Conservation (phyloP, 2,329 filamentous ascomycete species). For the Pseudofabraea citricarpa region DNA sequence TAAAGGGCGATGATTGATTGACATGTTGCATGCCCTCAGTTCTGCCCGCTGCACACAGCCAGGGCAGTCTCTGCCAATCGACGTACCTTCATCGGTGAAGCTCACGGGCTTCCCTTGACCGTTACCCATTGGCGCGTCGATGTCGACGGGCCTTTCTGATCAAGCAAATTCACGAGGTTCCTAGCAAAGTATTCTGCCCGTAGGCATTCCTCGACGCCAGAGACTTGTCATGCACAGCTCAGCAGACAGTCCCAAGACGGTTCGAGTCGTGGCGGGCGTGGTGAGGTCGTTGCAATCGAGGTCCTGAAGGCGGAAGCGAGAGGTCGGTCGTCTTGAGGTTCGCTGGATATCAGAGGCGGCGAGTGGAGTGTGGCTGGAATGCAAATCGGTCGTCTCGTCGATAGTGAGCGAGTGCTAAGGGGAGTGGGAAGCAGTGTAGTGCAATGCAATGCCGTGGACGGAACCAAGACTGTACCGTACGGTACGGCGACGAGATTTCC, state of each 20-base stretch:
- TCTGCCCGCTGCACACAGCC: not conserved
- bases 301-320: not conserved
- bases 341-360: slow-evolving; percentile 1
- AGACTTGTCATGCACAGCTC: slow-evolving; percentile 1
- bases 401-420: too few relatives aligned
- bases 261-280: too few relatives aligned
- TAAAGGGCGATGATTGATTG: slow-evolving; percentile 4
- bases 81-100: slow-evolving; percentile 86
- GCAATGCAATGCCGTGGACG: too few relatives aligned
- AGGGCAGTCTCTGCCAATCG: slow-evolving; percentile 2
- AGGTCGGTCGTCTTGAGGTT: too few relatives aligned
- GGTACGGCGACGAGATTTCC: too few relatives aligned
- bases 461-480: too few relatives aligned
- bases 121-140: slow-evolving; percentile 69
- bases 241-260: not conserved
- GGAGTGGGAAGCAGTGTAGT: too few relatives aligned
- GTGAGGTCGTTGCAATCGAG: not conserved
- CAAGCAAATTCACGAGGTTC: not conserved
- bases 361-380: not conserved
- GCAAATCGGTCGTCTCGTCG: too few relatives aligned
- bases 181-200: slow-evolving; percentile 10
- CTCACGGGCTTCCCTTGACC: slow-evolving; percentile 90
- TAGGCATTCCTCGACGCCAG: slow-evolving; percentile 15
- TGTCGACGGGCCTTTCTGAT: not conserved
- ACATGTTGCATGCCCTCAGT: not conserved